phyloP scores from a whole-genome alignment of 768 basidiomycete genomes.

The Pleurotus pulmonarius region DNA sequence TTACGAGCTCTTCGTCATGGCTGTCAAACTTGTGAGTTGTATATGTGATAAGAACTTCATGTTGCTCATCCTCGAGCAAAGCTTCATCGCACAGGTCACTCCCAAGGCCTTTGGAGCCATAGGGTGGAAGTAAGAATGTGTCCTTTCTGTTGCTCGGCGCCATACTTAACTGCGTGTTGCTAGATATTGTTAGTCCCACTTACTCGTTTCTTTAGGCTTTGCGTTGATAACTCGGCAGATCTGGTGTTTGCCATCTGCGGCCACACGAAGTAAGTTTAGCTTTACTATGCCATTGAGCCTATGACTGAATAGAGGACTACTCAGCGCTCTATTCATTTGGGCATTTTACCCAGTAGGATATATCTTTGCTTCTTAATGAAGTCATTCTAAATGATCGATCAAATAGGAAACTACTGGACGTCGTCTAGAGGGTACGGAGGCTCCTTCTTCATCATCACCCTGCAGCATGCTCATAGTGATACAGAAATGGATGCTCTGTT shows the following conservation, averaged over 20 bases:
- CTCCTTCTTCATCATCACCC: neutral
- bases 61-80: constrained; percentile 7
- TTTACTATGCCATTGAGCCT: neutral
- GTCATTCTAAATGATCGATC: neutral
- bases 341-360: constrained; percentile 36
- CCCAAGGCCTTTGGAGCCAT: constrained; percentile 34
- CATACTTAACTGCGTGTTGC: neutral
- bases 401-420: constrained; percentile 40
- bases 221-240: constrained; percentile 17
- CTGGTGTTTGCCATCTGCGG: constrained; percentile 43
- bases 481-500: constrained; percentile 42
- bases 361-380: neutral
- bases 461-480: neutral
- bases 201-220: no score
- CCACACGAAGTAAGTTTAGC: constrained; percentile 33
- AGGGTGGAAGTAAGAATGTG: constrained; percentile 35
- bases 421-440: constrained; percentile 32
- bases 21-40: constrained; percentile 37
- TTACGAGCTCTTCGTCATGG: constrained; percentile 42
- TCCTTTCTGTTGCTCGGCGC: neutral
- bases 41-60: neutral
- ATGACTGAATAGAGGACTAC: neutral
- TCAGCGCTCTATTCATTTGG: constrained; percentile 37
- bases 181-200: constrained; percentile 23
- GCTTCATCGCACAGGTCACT: constrained; percentile 44